Evolutionary conservation across 306 rosid genomes (phyloP).

Genomic region (Quercus rubra): DNA sequence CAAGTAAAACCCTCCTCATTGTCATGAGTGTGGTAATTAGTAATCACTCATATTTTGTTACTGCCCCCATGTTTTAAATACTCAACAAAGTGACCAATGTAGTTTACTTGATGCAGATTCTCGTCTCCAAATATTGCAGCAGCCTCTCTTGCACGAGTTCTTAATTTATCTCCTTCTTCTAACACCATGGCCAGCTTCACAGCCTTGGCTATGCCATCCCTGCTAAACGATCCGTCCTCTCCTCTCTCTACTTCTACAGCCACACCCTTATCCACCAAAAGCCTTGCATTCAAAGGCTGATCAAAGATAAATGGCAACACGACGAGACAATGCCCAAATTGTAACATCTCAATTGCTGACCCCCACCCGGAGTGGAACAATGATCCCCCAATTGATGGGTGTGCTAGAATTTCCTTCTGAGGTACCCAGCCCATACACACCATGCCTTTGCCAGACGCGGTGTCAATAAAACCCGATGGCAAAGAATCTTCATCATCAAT

Average conservation of each 20-base stretch:
- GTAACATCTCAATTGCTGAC: no score
- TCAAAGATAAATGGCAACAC: not conserved
- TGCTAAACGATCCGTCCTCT: conserved; percentile 36
- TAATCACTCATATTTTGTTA: no score
- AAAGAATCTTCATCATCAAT: conserved; percentile 16
- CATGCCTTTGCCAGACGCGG: conserved; percentile 25
- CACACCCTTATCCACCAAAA: conserved; percentile 38
- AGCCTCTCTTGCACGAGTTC: conserved; percentile 18
- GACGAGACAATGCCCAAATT: no score
- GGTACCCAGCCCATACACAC: conserved; percentile 37
- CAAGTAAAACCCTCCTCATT: no score
- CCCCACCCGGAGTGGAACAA: no score
- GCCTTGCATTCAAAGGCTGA: conserved; percentile 40
- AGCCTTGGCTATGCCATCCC: not conserved
- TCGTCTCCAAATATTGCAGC: conserved; percentile 18
- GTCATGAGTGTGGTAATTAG: no score
- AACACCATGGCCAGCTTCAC: conserved; percentile 28
- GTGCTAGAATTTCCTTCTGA: conserved; percentile 33
- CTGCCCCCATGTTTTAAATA: not conserved
- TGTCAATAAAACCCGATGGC: conserved; percentile 27
- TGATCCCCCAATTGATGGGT: not conserved
- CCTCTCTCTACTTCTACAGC: conserved; percentile 29
- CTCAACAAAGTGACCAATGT: conserved; percentile 5
- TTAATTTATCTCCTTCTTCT: conserved; percentile 16
- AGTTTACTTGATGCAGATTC: conserved; percentile 13